phyloP scores from a whole-genome alignment of 2,329 filamentous ascomycete species.

The Leptographium wingfieldii region DNA sequence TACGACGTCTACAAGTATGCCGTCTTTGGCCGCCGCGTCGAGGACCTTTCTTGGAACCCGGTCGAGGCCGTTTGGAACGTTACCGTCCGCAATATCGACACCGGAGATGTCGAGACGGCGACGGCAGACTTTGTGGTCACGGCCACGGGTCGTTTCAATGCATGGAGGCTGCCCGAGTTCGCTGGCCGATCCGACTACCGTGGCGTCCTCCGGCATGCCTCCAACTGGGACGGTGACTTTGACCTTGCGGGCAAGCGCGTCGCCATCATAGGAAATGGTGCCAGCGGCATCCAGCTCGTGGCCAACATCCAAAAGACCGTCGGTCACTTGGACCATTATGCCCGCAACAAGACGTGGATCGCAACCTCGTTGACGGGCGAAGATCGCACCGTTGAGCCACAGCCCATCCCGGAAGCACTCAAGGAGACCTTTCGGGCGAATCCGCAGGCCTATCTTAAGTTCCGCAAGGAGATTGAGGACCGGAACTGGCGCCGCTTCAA shows the following conservation, averaged over 20 bases:
- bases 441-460: constrained; percentile 1
- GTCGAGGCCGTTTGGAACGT: constrained; percentile 3
- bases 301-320: not conserved
- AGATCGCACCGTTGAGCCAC: not conserved
- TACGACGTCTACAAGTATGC: constrained; percentile 3
- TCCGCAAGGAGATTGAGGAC: constrained; percentile 1
- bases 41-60: constrained; percentile 3
- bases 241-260: constrained; percentile 7
- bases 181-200: constrained; percentile 1
- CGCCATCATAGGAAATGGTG: constrained; percentile 11
- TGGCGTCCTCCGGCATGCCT: constrained; percentile 4
- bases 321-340: constrained; percentile 8
- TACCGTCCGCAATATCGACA: constrained; percentile 13
- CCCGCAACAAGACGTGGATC: constrained; percentile 8
- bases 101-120: constrained; percentile 18
- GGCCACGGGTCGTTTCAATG: constrained; percentile 3
- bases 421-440: not conserved
- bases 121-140: constrained; percentile 8
- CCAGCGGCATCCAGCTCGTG: constrained; percentile 8
- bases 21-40: not conserved
- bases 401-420: not conserved
- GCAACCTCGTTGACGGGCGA: not conserved
- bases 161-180: not conserved
- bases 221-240: not conserved
- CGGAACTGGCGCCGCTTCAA: not conserved